phyloP scores from a whole-genome alignment of 2,329 filamentous ascomycete species.

The Sordariomycetes sp. region DNA sequence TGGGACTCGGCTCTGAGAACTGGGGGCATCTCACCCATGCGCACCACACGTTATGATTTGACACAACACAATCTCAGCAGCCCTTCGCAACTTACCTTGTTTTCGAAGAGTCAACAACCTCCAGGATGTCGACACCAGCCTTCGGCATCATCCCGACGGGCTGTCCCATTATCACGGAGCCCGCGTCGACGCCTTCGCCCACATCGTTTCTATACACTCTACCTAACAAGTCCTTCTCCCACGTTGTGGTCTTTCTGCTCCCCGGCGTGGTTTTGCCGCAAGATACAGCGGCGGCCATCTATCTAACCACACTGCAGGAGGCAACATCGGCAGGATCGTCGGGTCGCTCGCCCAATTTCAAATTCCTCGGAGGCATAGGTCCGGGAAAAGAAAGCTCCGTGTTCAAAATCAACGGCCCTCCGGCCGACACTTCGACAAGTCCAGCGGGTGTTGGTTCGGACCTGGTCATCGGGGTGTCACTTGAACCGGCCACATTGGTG shows the following conservation, averaged over 20 bases:
- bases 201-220: constrained; percentile 44
- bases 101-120: neutral
- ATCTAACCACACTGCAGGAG: constrained; percentile 48
- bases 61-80: neutral
- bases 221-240: constrained; percentile 47
- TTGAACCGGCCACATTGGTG: constrained; percentile 67
- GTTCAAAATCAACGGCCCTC: constrained; percentile 53
- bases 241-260: constrained; percentile 81
- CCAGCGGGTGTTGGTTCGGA: constrained; percentile 19
- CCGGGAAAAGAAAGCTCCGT: constrained; percentile 85
- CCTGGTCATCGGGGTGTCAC: constrained; percentile 68
- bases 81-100: neutral
- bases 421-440: constrained; percentile 3
- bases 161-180: constrained; percentile 39
- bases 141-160: constrained; percentile 50
- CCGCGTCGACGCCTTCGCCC: constrained; percentile 36
- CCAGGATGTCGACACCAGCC: constrained; percentile 27
- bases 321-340: constrained; percentile 23
- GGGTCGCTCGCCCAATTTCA: constrained; percentile 46
- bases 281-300: constrained; percentile 76
- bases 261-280: constrained; percentile 63
- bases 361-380: constrained; percentile 78
- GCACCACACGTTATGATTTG: neutral
- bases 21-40: neutral
- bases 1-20: neutral